phyloP scores from a whole-genome alignment of 106 monocot genomes.

The Dendrobium catenatum region DNA sequence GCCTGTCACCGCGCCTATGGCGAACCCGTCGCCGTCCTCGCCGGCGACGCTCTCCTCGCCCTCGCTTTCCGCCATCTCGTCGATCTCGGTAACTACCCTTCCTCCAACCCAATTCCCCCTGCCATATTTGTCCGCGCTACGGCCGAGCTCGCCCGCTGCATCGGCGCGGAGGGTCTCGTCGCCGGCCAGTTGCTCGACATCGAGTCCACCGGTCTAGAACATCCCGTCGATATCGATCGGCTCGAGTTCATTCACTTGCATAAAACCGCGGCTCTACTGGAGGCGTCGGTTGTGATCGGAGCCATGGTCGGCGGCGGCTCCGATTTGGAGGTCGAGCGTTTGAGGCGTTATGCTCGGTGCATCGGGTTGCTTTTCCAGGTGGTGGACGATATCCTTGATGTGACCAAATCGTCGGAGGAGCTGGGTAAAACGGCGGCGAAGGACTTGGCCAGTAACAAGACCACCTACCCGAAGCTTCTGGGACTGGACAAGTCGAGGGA shows the following conservation, averaged over 20 bases:
- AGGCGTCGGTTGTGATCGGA: conserved; percentile 77
- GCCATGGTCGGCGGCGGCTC: conserved; percentile 66
- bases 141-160: conserved; percentile 13
- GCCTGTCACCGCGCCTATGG: conserved; percentile 48
- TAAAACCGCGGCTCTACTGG: conserved; percentile 79
- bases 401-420: conserved; percentile 64
- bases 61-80: conserved; percentile 34
- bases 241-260: conserved; percentile 76
- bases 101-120: background rate
- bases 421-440: conserved; percentile 87
- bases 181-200: conserved; percentile 39
- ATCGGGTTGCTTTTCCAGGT: conserved; percentile 85
- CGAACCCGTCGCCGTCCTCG: conserved; percentile 55
- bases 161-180: conserved; percentile 29
- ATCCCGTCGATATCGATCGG: conserved; percentile 26
- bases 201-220: conserved; percentile 12
- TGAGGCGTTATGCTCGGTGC: conserved; percentile 54
- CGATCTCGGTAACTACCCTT: conserved; percentile 6
- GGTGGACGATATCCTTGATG: conserved; percentile 82
- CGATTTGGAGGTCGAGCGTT: conserved; percentile 49
- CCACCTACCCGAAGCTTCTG: conserved; percentile 72
- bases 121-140: conserved; percentile 12
- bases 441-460: conserved; percentile 70
- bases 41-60: conserved; percentile 67
- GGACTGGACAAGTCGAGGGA: conserved; percentile 72